These are phyloP conservation scores for Aspergillus niger DNA, from an alignment of 2,329 filamentous ascomycete species.

Conservation along the genomic window DNA sequence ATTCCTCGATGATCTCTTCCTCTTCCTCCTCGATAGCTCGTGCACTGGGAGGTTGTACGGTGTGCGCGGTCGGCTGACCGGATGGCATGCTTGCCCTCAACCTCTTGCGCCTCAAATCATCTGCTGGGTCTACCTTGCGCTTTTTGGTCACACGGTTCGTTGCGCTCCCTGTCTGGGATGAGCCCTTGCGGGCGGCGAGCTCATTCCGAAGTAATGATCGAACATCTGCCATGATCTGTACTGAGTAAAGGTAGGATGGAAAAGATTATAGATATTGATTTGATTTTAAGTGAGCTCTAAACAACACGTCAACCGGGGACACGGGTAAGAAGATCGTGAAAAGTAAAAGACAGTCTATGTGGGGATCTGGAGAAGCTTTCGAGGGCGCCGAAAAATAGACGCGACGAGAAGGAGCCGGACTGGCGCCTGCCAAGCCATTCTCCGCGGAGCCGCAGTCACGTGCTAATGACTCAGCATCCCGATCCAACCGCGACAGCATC, in stretches of 20 bases:
- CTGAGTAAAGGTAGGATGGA: neutral
- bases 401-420: constrained; percentile 20
- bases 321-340: constrained; percentile 6
- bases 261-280: neutral
- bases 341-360: constrained; percentile 17
- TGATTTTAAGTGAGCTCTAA: neutral
- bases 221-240: constrained; percentile 68
- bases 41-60: constrained; percentile 25
- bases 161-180: constrained; percentile 53
- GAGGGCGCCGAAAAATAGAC: constrained; percentile 21
- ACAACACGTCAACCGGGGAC: neutral
- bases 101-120: constrained; percentile 47
- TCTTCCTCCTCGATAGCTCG: constrained; percentile 30
- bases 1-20: constrained; percentile 28
- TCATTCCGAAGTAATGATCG: constrained; percentile 78
- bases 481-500: constrained; percentile 10
- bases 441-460: constrained; percentile 26
- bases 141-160: constrained; percentile 51
- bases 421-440: constrained; percentile 26
- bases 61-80: constrained; percentile 37
- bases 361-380: constrained; percentile 28
- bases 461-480: constrained; percentile 20
- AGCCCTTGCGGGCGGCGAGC: constrained; percentile 71
- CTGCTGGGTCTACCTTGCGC: constrained; percentile 53
- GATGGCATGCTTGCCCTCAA: constrained; percentile 37